Base-by-base conservation (phyloP, 2,329 filamentous ascomycete species). In the Aureobasidium leucospermi region DNA sequence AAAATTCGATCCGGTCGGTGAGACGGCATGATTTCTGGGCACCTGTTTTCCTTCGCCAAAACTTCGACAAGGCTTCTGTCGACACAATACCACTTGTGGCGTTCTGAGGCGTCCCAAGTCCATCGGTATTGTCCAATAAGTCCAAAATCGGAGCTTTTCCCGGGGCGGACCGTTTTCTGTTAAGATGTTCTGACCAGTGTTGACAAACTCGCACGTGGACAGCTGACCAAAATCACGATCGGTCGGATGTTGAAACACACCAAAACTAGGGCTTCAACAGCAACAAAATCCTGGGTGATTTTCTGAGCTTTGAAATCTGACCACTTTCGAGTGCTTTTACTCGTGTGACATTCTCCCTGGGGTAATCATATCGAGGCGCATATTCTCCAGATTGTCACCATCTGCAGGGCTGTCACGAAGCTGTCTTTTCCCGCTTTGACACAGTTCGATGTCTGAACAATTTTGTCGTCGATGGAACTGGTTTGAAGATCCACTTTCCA, bases 111-210 rank as follows among this genome's bases (percentile, higher is more conserved):
- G 52, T 56, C 41, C 51, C 39, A 56, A 56, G n/a, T n/a, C 4
- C 8, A 5, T 32, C 23, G 4, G 32, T 31, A 32, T 13, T 13
- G n/a, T 15, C 45, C 45, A 47, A n/a, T 31, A 31, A 32, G 46
- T 29, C 28, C n/a, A 16, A 6, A 36, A 13, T 36, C 52, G 52
- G 52, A 56, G 41, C 16, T 16, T 4, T 8, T 7, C 32, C 29
- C 52, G 52, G 52, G 51, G 43, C 42, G 9, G 42, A 19, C 52
- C 52, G 52, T 56, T 56, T 56, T 56, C 38, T 56, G 52, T 49
- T 56, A 56, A 46, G n/a, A 46, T 46, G 29, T 36, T 53, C 46
- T 46, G 31, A 45, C 51, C 29, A n/a, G 7, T 13, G 16, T 39
- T 43, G 45, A 19, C 43, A 15, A 38, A 6, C n/a, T 45, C 13